Evolutionary conservation across 352 stramenopile genomes (phyloP), one percentile per base, ranked within the genome.

Genomic region (Phytophthora fragariae): DNA sequence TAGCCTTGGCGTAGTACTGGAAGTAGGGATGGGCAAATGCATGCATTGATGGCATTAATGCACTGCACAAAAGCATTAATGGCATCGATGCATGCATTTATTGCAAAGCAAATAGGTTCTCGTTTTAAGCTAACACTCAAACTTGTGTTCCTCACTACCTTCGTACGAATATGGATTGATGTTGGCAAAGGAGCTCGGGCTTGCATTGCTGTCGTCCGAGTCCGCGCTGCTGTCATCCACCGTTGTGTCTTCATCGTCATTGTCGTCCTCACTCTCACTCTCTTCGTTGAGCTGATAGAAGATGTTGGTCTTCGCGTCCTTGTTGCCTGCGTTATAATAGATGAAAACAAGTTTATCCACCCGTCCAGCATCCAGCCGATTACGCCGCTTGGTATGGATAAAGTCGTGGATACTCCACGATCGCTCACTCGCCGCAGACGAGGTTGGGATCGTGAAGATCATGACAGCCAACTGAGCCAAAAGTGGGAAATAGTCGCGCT

Each of bases 341-440:
- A 59, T 58, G 54, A 63, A 70, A 17, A 39, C 53, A 17, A 63
- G 29, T 17, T 52, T 59, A 14, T 70, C 53, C 24, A 56, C 39
- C 15, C 44, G 53, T n/a, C 2, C 7, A 6, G 27, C 31, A 44
- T 37, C 53, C 31, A 70, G 19, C n/a, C 63, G n/a, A 33, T 57
- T 70, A 2, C 44, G 63, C 19, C 63, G 54, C 54, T 70, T 70
- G 17, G 41, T 70, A 24, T 57, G 41, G 14, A 70, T 62, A 39
- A 63, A 70, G n/a, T 62, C 39, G 9, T 63, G 55, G 4, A 70
- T 70, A 46, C 54, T 70, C 54, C 63, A 70, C 15, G 54, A 61
- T 41, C 63, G 52, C 19, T 70, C 63, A 6, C 24, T 58, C 27
- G 63, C 17, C 19, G 44, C 63, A 12, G 54, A 70, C 27, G 54